These are phyloP conservation scores for Pythium plurisporium DNA, from an alignment of 352 stramenopile genomes.

Conservation along the genomic window DNA sequence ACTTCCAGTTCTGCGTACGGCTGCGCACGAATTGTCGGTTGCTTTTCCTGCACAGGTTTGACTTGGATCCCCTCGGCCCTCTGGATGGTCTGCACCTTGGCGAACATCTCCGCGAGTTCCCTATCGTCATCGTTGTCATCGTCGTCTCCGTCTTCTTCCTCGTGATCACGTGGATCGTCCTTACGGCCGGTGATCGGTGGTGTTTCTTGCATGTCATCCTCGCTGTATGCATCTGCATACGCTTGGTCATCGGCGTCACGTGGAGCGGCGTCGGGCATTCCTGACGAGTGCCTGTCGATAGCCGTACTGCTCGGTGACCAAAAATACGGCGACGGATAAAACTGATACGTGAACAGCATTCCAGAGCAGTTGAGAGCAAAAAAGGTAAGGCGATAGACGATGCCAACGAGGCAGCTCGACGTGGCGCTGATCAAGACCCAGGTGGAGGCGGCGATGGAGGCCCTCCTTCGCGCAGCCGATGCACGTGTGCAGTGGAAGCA, in stretches of 20 bases:
- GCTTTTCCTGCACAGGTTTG: slow-evolving; percentile 6
- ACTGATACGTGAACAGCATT: no score
- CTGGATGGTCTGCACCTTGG: slow-evolving; percentile 69
- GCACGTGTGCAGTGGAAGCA: slow-evolving; percentile 57
- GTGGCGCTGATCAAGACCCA: slow-evolving; percentile 35
- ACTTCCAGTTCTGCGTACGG: slow-evolving; percentile 9
- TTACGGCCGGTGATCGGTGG: not conserved
- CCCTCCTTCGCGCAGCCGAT: slow-evolving; percentile 51
- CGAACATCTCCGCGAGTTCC: slow-evolving; percentile 67
- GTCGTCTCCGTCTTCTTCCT: slow-evolving; percentile 10
- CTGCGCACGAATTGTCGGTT: slow-evolving; percentile 8
- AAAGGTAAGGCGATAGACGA: slow-evolving; percentile 2
- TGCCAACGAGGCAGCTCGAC: slow-evolving; percentile 30
- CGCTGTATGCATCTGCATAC: slow-evolving; percentile 12
- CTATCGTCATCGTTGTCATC: slow-evolving; percentile 42
- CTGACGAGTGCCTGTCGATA: no score
- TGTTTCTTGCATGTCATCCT: not conserved
- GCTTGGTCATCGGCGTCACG: not conserved
- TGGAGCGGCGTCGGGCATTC: not conserved
- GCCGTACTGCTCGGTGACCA: not conserved
- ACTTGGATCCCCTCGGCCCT: slow-evolving; percentile 31
- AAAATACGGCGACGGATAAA: no score
- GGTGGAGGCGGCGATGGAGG: slow-evolving; percentile 56
- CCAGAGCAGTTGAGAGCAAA: not conserved
- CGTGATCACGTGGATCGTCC: not conserved